Percentiles rank a stretch among this genome's conserved stretches.
Evolutionary conservation across 2,329 filamentous ascomycete species (phyloP).

Genomic region (Chaetothyriales sp.): DNA sequence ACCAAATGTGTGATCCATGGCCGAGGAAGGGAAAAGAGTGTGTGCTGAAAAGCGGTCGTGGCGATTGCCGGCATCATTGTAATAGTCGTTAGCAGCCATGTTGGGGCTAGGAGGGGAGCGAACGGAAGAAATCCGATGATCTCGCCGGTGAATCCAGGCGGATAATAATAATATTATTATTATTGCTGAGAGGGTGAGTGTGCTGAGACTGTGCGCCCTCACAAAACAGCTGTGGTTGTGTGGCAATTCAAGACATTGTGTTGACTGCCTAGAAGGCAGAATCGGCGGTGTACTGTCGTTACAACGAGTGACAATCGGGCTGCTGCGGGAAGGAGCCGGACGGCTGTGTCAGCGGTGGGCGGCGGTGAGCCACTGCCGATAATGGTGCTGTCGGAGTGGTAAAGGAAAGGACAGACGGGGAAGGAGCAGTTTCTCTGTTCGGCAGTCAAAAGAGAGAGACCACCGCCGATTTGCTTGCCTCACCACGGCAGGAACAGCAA

Average conservation of each 20-base stretch:
- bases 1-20: not conserved
- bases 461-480: not conserved
- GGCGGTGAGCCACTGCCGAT: too few relatives aligned
- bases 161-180: not conserved
- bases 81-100: constrained; percentile 57
- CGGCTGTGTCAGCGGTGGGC: not conserved
- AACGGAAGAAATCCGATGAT: not conserved
- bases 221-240: too few relatives aligned
- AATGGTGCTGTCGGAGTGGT: not conserved
- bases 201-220: not conserved
- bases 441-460: not conserved
- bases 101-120: constrained; percentile 14
- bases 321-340: not conserved
- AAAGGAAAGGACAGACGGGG: not conserved
- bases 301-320: not conserved
- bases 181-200: not conserved
- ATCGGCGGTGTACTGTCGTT: not conserved
- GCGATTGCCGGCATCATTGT: constrained; percentile 26
- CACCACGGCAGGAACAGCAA: not conserved
- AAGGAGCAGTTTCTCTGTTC: not conserved
- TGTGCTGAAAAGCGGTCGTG: not conserved
- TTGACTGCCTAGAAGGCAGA: not conserved
- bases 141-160: not conserved
- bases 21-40: not conserved
- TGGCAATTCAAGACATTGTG: not conserved